Base-by-base conservation (phyloP, 2,329 filamentous ascomycete species). In the Aspergillus viridinutans region DNA sequence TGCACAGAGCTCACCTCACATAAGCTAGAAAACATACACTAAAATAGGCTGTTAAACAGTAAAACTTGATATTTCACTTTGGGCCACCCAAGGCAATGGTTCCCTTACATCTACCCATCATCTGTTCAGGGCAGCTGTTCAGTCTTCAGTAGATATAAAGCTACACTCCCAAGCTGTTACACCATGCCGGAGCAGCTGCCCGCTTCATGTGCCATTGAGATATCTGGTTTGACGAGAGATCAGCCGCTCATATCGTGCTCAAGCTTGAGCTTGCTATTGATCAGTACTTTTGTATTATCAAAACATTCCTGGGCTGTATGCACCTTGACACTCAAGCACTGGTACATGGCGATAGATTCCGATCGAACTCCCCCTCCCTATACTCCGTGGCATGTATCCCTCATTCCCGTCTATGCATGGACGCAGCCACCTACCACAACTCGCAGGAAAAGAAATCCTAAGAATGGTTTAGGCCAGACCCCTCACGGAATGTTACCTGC, bases 141-240 rank as follows among this genome's bases (percentile, higher is more conserved):
- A 49, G 4, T 17, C 42, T 23, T 47, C 23, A 12, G 5, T 6
- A 47, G 20, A 14, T 14, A 10, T 45, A 45, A 10, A 20, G 8
- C 42, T 14, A 47, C 10, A 6, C 23, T 25, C 21, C 40, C 21
- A 25, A 25, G 5, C 12, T 5, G 43, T 47, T 51, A 42, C 53
- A 56, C 56, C 38, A 50, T 32, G 35, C 6, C 40, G 21, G 49
- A 52, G 50, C 50, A 52, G 56, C 47, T 55, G 56, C 25, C 40
- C 29, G 35, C 53, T 49, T 53, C 56, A 52, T 45, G 21, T 38
- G 56, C 42, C 20, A 6, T 26, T 38, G 38, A 38, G 42, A 21
- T 28, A 21, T 50, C 29, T 17, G 55, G 51, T 60, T 60, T 51
- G 58, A 58, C 51, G 55, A 53, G 47, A 49, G 54, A 56, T 55